Percentiles rank a stretch among this genome's conserved stretches.
Evolutionary conservation across 371 early-diverging fungal genomes (phyloP).

Genomic region (Apophysomyces ossiformis): DNA sequence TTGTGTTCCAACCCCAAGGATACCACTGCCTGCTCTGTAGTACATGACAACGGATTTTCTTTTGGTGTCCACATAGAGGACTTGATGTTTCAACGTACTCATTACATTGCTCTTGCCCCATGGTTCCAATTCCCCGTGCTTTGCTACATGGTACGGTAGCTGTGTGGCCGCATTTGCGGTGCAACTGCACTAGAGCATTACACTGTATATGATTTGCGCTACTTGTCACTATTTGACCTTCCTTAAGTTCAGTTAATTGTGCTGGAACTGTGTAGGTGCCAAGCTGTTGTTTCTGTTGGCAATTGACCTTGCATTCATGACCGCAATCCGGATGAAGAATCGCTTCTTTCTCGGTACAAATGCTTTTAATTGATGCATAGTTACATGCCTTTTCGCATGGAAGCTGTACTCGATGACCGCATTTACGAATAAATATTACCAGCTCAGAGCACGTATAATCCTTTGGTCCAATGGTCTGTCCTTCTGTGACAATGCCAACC

Average conservation of each 20-base stretch:
- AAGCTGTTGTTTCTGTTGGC: not conserved
- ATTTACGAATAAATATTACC: conserved; percentile 9
- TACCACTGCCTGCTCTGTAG: not conserved
- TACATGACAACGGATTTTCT: not conserved
- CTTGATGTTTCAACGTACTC: not conserved
- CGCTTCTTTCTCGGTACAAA: not conserved
- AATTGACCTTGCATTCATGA: not conserved
- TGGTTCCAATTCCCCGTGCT: not conserved
- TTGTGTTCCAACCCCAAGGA: conserved; percentile 1
- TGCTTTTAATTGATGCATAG: not conserved
- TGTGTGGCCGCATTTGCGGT: not conserved
- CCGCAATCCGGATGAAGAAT: not conserved
- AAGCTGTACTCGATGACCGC: conserved; percentile 4
- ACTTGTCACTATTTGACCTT: not conserved
- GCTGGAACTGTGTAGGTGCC: not conserved
- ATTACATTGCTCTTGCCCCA: not conserved
- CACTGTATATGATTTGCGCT: not conserved
- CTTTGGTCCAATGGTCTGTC: not conserved
- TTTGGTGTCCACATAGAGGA: conserved; percentile 1
- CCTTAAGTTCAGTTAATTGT: not conserved
- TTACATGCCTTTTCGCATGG: conserved; percentile 1
- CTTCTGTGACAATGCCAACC: not conserved
- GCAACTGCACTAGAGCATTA: not conserved
- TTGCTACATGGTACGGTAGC: not conserved
- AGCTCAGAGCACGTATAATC: not conserved